Evolutionary conservation across 2,329 filamentous ascomycete species (phyloP).

Genomic region (Microcyclosporella mali): DNA sequence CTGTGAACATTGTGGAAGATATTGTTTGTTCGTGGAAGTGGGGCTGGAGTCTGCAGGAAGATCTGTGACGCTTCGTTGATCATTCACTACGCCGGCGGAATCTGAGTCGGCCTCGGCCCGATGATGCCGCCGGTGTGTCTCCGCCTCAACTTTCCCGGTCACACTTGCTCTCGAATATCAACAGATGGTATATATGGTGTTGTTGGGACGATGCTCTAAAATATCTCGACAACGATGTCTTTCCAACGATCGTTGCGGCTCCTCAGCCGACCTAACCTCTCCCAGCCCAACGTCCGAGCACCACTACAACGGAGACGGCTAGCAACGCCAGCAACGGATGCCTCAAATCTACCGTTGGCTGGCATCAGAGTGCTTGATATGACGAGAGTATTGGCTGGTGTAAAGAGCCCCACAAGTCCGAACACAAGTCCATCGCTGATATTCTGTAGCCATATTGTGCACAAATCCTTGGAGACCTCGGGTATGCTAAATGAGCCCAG

Average conservation of each 20-base stretch:
- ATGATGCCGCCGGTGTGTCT: too few species aligned
- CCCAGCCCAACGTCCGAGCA: conserved; percentile 7
- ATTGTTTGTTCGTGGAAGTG: not conserved
- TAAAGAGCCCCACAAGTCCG: conserved; percentile 38
- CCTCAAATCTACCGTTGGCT: conserved; percentile 61
- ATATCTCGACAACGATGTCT: conserved; percentile 13
- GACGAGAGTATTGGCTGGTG: conserved; percentile 90
- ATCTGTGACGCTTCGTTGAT: not conserved
- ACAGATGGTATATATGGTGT: not conserved
- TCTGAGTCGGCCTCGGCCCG: not conserved
- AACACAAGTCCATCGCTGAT: not conserved
- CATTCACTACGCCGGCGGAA: conserved; percentile 3
- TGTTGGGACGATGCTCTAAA: not conserved
- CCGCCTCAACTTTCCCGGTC: too few species aligned
- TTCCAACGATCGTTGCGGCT: conserved; percentile 17
- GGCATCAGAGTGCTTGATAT: conserved; percentile 90
- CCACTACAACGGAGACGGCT: conserved; percentile 30
- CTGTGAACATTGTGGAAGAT: conserved; percentile 73
- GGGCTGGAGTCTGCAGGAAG: not conserved
- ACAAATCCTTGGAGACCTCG: conserved; percentile 90
- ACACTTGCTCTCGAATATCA: too few species aligned
- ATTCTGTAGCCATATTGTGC: conserved; percentile 79
- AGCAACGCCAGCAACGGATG: conserved; percentile 39
- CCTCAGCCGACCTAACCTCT: conserved; percentile 7
- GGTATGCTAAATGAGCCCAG: conserved; percentile 54